Evolutionary conservation across 2,329 filamentous ascomycete genomes (phyloP), one percentile per base, ranked within the genome.

Genomic region (Remersonia thermophila): DNA sequence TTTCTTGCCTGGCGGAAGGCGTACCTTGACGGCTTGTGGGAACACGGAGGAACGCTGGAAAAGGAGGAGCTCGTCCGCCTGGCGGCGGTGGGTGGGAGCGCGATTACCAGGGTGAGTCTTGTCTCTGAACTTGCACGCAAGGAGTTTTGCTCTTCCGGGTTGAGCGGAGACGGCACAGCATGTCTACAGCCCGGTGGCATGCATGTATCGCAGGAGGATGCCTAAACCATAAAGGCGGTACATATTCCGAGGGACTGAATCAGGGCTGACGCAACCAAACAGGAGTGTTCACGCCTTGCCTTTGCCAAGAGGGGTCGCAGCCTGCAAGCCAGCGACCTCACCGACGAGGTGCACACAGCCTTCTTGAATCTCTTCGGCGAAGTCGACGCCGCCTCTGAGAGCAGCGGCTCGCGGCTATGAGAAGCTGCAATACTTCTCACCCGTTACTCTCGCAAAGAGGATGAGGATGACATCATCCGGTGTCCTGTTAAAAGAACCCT

Each of bases 301-400:
- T 98, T 93, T 59, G 67, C 73, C 49, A 83, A 87, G 57, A 83
- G 79, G 52, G 89, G 91, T 1, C 73, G 91, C 45, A 85, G 83
- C 53, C 62, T 98, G 54, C 91, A 96, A 63, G 91, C 91, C 1
- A 86, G 83, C 47, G 91, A 96, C 59, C 61, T 98, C 54, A 95
- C 89, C 0, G 85, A 91, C 13, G 81, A 94, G 60, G 82, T 98
- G 8, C 80, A 93, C 51, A 65, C 65, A 25, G 82, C 86, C 1
- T 96, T 95, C 57, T 57, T 82, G 51, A 76, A 77, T 41, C 57
- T 94, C 13, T 80, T 95, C 52, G 87, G 85, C 1, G 83, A 87
- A 47, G 67, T 71, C 3, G 71, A 71, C 26, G 63, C 40, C 3
- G 31, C 10, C 27, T 63, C 41, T 7, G 43, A 44, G 16, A 30